phyloP scores from a whole-genome alignment of 2,329 filamentous ascomycete species.

The Onygena corvina region DNA sequence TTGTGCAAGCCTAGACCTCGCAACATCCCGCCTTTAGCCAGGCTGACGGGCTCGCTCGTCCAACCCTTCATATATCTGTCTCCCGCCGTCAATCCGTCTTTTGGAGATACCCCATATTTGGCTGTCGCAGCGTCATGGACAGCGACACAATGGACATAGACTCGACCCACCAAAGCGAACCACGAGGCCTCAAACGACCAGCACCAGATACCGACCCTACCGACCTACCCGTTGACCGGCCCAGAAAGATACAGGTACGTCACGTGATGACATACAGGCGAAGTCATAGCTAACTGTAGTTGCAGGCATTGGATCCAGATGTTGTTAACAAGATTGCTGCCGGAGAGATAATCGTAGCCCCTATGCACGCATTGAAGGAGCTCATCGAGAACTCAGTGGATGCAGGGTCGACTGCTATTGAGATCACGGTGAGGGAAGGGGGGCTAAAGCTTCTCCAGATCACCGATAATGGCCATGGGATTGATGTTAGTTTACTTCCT shows the following conservation, averaged over 20 bases:
- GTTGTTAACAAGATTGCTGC: constrained; percentile 98
- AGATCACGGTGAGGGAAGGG: constrained; percentile 87
- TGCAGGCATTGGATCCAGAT: constrained; percentile 69
- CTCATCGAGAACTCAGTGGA: constrained; percentile 95
- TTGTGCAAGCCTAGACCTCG: constrained; percentile 7
- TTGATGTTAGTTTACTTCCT: constrained; percentile 53
- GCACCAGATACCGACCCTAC: constrained; percentile 31
- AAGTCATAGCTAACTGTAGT: not conserved
- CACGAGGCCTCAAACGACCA: constrained; percentile 39
- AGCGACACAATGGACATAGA: constrained; percentile 37
- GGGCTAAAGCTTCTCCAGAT: constrained; percentile 92
- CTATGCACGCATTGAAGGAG: constrained; percentile 91
- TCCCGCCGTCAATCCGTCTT: not conserved
- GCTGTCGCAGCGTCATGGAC: constrained; percentile 8
- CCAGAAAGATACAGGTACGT: constrained; percentile 41
- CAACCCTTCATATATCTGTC: constrained; percentile 6
- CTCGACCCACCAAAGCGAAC: constrained; percentile 15
- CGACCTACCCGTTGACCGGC: constrained; percentile 28
- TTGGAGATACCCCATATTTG: not conserved
- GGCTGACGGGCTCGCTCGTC: not conserved
- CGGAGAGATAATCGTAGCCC: constrained; percentile 94
- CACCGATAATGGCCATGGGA: constrained; percentile 92
- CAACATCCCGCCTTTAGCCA: constrained; percentile 5
- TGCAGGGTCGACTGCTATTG: constrained; percentile 82
- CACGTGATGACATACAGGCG: constrained; percentile 9